Evolutionary conservation across 306 rosid species (phyloP), one percentile per base, ranked within the genome.

Genomic region (Heteromeles arbutifolia): DNA sequence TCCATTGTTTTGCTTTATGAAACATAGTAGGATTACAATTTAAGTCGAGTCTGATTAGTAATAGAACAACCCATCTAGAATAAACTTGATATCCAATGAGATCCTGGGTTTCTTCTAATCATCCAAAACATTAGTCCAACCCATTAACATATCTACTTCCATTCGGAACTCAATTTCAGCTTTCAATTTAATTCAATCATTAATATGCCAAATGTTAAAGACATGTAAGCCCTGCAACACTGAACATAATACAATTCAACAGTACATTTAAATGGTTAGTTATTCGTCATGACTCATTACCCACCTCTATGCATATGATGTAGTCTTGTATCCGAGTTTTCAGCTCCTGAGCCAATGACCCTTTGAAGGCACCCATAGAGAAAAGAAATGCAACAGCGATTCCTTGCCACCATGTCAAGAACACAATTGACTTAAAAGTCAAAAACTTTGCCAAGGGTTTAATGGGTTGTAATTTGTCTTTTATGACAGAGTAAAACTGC

Each of bases 321-420:
- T 92, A 96, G 79, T 92, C 99, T 85, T 92, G 98, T 70, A 96
- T 92, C 31, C 97, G 96, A 22, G 96, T 89, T 84, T 81, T 87
- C 74, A 96, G 89, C 86, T 87, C 92, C 77, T 84, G 88, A 45
- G 99, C 98, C 78, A 96, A 65, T 65, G 96, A 85, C 77, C 98
- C 99, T 78, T 80, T 85, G 72, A 96, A 90, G 82, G 89, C 93
- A 70, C 99, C 99, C 70, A 92, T 48, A 13, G 92, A 92, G 61
- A 96, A 89, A 79, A 96, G 90, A 86, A 96, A 89, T 59, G 97
- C 99, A 73, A 92, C 91, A 50, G 96, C 99, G 72, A 96, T 32
- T 37, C 99, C 98, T 92, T 96, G 99, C 99, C 99, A 96, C 99
- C 99, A 96, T 74, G 99, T 96, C 82, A 92, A 85, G 87, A 96